Conservation (phyloP, 257 asterid species). For the Nicotiana tomentosiformis region DNA sequence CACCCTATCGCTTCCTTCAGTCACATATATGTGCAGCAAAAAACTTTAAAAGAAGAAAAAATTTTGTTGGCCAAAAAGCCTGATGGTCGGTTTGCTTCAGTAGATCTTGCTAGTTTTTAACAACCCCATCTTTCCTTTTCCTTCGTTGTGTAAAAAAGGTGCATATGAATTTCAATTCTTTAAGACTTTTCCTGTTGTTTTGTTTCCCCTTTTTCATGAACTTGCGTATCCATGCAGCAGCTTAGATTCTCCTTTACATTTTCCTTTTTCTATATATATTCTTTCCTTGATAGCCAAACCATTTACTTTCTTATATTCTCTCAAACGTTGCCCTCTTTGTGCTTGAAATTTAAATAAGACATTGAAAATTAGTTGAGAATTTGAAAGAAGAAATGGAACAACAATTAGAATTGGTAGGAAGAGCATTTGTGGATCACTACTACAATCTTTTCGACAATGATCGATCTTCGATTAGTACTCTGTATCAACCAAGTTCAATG, state of each 20-base stretch:
- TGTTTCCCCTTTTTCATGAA: neutral
- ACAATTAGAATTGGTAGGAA: constrained; percentile 35
- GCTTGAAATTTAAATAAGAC: neutral
- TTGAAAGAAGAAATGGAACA: constrained; percentile 33
- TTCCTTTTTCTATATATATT: neutral
- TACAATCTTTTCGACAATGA: constrained; percentile 39
- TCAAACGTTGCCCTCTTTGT: neutral
- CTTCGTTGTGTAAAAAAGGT: neutral
- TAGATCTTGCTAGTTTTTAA: neutral
- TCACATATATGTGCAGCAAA: neutral
- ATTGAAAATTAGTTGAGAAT: neutral
- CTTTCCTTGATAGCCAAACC: neutral
- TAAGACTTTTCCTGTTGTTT: neutral
- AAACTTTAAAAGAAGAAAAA: neutral
- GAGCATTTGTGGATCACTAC: constrained; percentile 50
- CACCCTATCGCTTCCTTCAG: neutral
- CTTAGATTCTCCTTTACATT: constrained; percentile 23
- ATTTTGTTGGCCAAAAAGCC: constrained; percentile 10
- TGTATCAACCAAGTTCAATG: constrained; percentile 44
- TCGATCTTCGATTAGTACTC: constrained; percentile 26
- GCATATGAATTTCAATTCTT: neutral
- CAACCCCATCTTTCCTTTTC: neutral
- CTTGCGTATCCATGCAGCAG: constrained; percentile 47
- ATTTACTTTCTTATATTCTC: neutral
- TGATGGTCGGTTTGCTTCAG: constrained; percentile 16